Conservation (phyloP, 768 basidiomycete species). For the Gelatoporia subvermispora region DNA sequence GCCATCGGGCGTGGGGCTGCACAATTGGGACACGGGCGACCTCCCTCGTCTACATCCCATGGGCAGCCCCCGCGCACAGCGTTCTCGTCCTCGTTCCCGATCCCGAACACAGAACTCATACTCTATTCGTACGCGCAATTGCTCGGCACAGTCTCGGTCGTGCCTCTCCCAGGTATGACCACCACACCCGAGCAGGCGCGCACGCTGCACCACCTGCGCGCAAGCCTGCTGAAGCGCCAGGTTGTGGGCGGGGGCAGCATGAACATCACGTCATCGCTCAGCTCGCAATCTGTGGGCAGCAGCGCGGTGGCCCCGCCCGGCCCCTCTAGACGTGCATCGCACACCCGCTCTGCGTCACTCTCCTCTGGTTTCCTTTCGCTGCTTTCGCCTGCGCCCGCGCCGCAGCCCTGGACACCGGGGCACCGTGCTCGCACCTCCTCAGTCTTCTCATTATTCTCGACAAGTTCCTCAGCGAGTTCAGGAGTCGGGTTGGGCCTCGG, state of each 20-base stretch:
- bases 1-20: conserved; percentile 28
- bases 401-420: conserved; percentile 13
- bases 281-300: conserved; percentile 6
- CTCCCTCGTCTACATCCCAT: conserved; percentile 16
- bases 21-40: conserved; percentile 38
- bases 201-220: conserved; percentile 42
- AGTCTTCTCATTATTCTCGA: conserved; percentile 12
- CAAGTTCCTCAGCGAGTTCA: conserved; percentile 4
- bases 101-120: conserved; percentile 59
- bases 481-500: conserved; percentile 30
- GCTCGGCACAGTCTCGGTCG: conserved; percentile 58
- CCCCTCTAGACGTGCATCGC: conserved; percentile 18
- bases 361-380: conserved; percentile 44
- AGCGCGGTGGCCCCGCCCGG: conserved; percentile 13
- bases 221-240: conserved; percentile 42
- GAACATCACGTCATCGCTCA: conserved; percentile 59
- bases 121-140: conserved; percentile 86
- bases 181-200: conserved; percentile 41
- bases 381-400: conserved; percentile 17
- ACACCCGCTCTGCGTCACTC: conserved; percentile 48
- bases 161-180: conserved; percentile 39
- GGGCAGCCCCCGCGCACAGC: conserved; percentile 31
- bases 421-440: conserved; percentile 22
- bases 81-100: conserved; percentile 38
- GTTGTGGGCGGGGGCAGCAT: conserved; percentile 71